Percentiles rank a stretch among this genome's conserved stretches.
phyloP scores from a whole-genome alignment of 345 rosid species.

The Erysimum cheiranthoides region DNA sequence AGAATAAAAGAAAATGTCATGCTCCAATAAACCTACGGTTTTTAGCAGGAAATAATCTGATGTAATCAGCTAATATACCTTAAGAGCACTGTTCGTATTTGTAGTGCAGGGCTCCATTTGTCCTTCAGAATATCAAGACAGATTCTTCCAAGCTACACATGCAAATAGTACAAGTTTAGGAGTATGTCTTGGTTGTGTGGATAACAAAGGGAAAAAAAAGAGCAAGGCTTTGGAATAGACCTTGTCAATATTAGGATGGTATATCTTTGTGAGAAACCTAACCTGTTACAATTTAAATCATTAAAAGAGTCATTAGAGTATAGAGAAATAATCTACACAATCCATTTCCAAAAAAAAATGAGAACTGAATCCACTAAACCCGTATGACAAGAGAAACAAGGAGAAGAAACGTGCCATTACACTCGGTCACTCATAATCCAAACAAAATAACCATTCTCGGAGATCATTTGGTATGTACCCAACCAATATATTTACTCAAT shows the following conservation, averaged over 20 bases:
- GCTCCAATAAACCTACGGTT: neutral
- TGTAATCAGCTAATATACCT: constrained; percentile 58
- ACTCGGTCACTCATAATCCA: neutral
- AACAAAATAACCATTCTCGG: neutral
- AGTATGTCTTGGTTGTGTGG: constrained; percentile 9
- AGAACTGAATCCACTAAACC: neutral
- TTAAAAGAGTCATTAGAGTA: neutral
- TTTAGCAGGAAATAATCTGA: constrained; percentile 8
- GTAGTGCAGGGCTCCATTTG: constrained; percentile 99
- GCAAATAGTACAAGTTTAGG: constrained; percentile 10
- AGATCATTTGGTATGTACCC: neutral
- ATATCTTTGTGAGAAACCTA: constrained; percentile 96
- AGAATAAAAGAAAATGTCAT: neutral
- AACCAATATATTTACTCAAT: neutral
- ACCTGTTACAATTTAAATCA: constrained; percentile 62
- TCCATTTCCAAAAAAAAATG: neutral
- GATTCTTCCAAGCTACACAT: constrained; percentile 79
- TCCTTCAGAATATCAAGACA: constrained; percentile 89
- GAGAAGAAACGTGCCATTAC: constrained; percentile 7
- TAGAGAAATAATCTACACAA: constrained; percentile 6
- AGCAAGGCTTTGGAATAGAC: constrained; percentile 47
- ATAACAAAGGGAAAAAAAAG: neutral
- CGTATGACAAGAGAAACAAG: neutral
- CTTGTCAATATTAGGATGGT: constrained; percentile 99
- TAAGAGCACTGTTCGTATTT: constrained; percentile 95